Evolutionary conservation across 2,329 filamentous ascomycete genomes (phyloP).

Genomic region (Cytospora piceae): DNA sequence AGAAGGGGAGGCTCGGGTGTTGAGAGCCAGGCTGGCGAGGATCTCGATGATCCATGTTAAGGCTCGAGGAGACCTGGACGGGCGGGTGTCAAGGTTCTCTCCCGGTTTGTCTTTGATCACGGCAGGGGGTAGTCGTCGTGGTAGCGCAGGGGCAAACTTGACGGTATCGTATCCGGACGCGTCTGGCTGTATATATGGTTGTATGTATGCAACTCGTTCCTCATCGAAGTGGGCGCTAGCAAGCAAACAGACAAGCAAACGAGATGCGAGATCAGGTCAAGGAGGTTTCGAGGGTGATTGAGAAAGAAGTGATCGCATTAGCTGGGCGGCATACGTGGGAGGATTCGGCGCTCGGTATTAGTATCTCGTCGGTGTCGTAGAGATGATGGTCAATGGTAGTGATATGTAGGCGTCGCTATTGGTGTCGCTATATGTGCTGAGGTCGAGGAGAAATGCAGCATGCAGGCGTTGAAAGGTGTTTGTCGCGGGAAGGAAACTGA

Average conservation of each 20-base stretch:
- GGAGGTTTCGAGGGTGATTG: conserved; percentile 5
- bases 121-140: background rate
- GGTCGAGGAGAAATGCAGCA: conserved; percentile 11
- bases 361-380: conserved; percentile 11
- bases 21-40: conserved; percentile 39
- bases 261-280: conserved; percentile 4
- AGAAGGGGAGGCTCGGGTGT: conserved; percentile 40
- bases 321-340: conserved; percentile 1
- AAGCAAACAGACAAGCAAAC: conserved; percentile 15
- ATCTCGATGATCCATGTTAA: conserved; percentile 35
- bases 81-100: conserved; percentile 10
- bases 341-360: background rate
- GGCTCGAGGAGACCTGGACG: background rate
- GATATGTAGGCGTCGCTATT: background rate
- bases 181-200: background rate
- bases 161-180: conserved; percentile 1
- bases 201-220: background rate
- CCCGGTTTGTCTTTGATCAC: background rate
- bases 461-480: conserved; percentile 13
- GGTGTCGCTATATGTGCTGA: conserved; percentile 8
- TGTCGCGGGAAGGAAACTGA: conserved; percentile 20
- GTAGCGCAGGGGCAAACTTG: conserved; percentile 2
- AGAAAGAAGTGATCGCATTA: conserved; percentile 20
- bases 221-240: conserved; percentile 1
- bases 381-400: background rate